These are phyloP conservation scores for Peronospora belbahrii DNA, from an alignment of 352 stramenopile genomes.

Conservation along the genomic window DNA sequence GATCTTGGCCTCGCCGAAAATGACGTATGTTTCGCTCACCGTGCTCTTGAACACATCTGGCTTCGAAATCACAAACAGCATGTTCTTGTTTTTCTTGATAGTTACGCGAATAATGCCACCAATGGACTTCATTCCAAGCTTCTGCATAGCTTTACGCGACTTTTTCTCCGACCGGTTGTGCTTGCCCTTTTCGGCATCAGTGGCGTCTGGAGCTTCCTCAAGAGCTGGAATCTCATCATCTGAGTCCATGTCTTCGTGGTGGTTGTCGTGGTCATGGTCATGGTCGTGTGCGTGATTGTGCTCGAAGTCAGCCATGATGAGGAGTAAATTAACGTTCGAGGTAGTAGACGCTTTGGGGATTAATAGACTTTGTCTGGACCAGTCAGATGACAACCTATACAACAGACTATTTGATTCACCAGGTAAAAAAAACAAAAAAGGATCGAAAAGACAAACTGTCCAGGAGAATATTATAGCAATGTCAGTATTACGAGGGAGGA, in stretches of 20 bases:
- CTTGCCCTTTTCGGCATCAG: constrained; percentile 69
- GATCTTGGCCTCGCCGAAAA: constrained; percentile 99
- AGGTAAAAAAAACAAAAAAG: background rate
- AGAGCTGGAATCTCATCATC: constrained; percentile 81
- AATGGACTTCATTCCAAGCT: constrained; percentile 96
- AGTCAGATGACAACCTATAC: constrained; percentile 6
- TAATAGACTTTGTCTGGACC: constrained; percentile 1
- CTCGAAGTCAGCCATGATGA: constrained; percentile 37
- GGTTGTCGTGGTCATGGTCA: constrained; percentile 41
- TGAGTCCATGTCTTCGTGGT: constrained; percentile 60
- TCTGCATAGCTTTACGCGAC: constrained; percentile 97
- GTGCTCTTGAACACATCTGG: constrained; percentile 97
- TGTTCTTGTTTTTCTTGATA: constrained; percentile 97
- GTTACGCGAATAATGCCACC: constrained; percentile 94
- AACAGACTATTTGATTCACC: background rate
- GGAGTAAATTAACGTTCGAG: constrained; percentile 8
- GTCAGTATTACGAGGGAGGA: no score
- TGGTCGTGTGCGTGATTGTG: constrained; percentile 40
- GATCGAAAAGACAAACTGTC: background rate
- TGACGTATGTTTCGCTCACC: constrained; percentile 92
- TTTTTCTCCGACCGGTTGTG: constrained; percentile 99
- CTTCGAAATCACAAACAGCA: constrained; percentile 95
- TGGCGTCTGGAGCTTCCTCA: constrained; percentile 60
- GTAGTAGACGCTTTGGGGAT: constrained; percentile 15
- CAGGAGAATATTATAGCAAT: constrained; percentile 5